Evolutionary conservation across 2,329 filamentous ascomycete species (phyloP).

Genomic region (Fusarium verticillioides): DNA sequence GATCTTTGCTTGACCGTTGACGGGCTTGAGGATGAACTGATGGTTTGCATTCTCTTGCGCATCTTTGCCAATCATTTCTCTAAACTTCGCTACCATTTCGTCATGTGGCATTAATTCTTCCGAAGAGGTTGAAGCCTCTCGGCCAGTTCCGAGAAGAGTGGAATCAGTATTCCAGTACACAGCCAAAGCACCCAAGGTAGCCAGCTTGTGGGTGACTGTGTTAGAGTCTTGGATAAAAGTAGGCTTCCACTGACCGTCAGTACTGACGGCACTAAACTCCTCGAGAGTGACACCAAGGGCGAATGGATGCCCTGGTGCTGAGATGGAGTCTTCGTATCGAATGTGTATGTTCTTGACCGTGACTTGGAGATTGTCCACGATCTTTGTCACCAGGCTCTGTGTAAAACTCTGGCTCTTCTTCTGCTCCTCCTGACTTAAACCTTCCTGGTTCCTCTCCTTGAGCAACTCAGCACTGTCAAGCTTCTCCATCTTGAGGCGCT

Average conservation of each 20-base stretch:
- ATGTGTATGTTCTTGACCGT: conserved; percentile 98
- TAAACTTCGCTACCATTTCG: conserved; percentile 81
- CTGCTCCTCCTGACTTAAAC: conserved; percentile 93
- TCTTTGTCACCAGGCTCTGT: conserved; percentile 91
- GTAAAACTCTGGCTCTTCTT: conserved; percentile 99
- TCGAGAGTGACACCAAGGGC: conserved; percentile 91
- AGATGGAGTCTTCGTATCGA: conserved; percentile 97
- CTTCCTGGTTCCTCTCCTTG: conserved; percentile 91
- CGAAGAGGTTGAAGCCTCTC: conserved; percentile 64
- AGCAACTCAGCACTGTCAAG: conserved; percentile 95
- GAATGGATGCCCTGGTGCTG: conserved; percentile 93
- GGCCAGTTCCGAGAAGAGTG: conserved; percentile 81
- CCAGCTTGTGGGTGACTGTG: conserved; percentile 89
- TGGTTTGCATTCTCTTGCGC: conserved; percentile 71
- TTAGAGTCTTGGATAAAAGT: conserved; percentile 93
- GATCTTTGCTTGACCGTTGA: conserved; percentile 93
- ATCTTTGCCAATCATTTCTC: conserved; percentile 79
- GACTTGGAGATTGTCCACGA: conserved; percentile 98
- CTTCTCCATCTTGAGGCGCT: conserved; percentile 98
- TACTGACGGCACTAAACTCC: conserved; percentile 97
- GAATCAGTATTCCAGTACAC: conserved; percentile 99
- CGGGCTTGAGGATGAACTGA: conserved; percentile 95
- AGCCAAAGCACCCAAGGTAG: conserved; percentile 87
- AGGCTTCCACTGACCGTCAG: conserved; percentile 92
- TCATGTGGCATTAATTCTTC: conserved; percentile 75